A percentile compares a stretch with the other conserved stretches of the same genome.
These are phyloP conservation scores for Anastatica hierochuntica DNA, from an alignment of 345 rosid species.

Conservation along the genomic window DNA sequence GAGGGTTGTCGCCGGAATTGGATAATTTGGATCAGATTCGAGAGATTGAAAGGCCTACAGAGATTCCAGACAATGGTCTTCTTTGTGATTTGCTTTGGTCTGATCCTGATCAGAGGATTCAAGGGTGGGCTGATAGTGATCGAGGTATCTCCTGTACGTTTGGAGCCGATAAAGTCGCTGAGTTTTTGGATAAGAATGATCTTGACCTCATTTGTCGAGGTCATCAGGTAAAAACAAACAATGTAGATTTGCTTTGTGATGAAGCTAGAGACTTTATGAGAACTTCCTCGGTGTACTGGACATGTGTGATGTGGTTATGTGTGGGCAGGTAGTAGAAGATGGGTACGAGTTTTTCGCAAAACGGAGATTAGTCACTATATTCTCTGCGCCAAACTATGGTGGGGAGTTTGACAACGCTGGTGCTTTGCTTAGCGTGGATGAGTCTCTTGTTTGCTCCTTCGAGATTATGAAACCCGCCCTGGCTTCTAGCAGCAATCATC, in stretches of 20 bases:
- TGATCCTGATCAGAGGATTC: slow-evolving; percentile 62
- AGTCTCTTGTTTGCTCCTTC: slow-evolving; percentile 71
- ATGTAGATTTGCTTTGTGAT: too few relatives aligned
- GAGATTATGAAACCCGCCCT: slow-evolving; percentile 78
- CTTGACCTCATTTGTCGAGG: slow-evolving; percentile 96
- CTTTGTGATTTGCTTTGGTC: slow-evolving; percentile 98
- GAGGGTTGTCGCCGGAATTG: slow-evolving; percentile 86
- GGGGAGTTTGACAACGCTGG: slow-evolving; percentile 89
- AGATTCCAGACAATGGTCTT: slow-evolving; percentile 90
- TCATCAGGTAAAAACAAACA: slow-evolving; percentile 86
- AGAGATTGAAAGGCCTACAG: slow-evolving; percentile 74
- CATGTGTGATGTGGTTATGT: too few relatives aligned
- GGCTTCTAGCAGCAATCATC: slow-evolving; percentile 34
- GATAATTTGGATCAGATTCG: slow-evolving; percentile 63
- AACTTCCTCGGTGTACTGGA: too few relatives aligned
- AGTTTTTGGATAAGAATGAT: slow-evolving; percentile 83
- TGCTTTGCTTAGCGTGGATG: slow-evolving; percentile 69
- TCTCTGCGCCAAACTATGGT: too few relatives aligned
- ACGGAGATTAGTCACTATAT: too few relatives aligned
- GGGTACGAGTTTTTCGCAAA: background rate
- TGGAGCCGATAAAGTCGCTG: slow-evolving; percentile 72
- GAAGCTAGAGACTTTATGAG: too few relatives aligned
- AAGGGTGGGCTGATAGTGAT: slow-evolving; percentile 86
- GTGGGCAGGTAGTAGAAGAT: too few relatives aligned
- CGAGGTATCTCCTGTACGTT: slow-evolving; percentile 88